phyloP scores from a whole-genome alignment of 1,284 basidiomycete species.

The Hypsizygus ulmarius region DNA sequence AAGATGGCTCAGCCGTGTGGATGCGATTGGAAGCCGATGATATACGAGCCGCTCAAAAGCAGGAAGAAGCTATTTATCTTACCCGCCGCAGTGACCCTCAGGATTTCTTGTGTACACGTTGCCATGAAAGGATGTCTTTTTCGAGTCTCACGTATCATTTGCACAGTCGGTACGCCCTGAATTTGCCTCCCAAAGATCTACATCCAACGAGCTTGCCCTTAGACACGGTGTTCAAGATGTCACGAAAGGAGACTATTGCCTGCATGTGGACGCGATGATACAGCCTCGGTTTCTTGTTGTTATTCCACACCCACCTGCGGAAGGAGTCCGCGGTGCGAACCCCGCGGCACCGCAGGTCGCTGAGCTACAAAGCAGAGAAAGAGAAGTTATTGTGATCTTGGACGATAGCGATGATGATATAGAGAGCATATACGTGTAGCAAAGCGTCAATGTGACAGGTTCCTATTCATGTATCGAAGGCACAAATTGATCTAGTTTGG shows the following conservation, averaged over 20 bases:
- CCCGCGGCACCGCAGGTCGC: not conserved
- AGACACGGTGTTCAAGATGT: slow-evolving; percentile 2
- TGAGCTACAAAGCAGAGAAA: not conserved
- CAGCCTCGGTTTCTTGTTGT: slow-evolving; percentile 6
- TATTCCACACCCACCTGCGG: not conserved
- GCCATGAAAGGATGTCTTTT: not conserved
- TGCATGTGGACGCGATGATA: slow-evolving; percentile 4
- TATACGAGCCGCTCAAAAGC: slow-evolving; percentile 1
- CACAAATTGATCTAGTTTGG: not conserved
- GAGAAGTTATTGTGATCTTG: not conserved
- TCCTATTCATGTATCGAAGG: not conserved
- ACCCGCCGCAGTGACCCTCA: not conserved
- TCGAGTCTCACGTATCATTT: not conserved
- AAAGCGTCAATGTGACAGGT: not conserved
- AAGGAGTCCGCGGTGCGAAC: too few relatives aligned
- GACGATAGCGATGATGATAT: not conserved
- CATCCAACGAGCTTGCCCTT: not conserved
- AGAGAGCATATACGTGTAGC: slow-evolving; percentile 1
- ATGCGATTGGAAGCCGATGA: not conserved
- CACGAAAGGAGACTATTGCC: slow-evolving; percentile 1
- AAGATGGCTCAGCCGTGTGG: slow-evolving; percentile 8
- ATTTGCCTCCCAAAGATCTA: not conserved
- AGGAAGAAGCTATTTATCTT: slow-evolving; percentile 1
- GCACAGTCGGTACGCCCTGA: not conserved
- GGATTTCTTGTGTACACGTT: slow-evolving; percentile 5